These are phyloP conservation scores for Metschnikowia noctiluminum DNA, from an alignment of 805 yeast genomes.

Conservation along the genomic window DNA sequence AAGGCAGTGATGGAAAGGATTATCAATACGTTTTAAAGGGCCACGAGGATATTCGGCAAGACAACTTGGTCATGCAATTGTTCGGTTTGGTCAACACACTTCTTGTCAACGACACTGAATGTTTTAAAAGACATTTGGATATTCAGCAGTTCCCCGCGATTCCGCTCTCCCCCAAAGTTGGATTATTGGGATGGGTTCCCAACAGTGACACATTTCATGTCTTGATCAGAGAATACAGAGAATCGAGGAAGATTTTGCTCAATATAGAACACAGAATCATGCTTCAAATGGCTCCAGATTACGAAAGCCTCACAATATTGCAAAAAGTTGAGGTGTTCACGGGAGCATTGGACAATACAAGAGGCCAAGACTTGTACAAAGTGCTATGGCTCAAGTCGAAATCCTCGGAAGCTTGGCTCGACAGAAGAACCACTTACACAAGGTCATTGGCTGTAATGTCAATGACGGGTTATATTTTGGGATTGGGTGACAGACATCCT, in stretches of 20 bases:
- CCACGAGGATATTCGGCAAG: conserved; percentile 97
- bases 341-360: conserved; percentile 88
- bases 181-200: conserved; percentile 95
- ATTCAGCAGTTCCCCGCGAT: conserved; percentile 91
- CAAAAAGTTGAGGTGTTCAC: conserved; percentile 97
- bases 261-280: conserved; percentile 94
- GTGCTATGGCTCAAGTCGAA: conserved; percentile 95
- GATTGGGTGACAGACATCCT: conserved; percentile 97
- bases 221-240: conserved; percentile 87
- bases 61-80: conserved; percentile 94
- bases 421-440: conserved; percentile 93
- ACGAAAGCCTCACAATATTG: conserved; percentile 80
- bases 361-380: conserved; percentile 94
- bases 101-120: conserved; percentile 85
- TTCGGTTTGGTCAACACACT: conserved; percentile 93
- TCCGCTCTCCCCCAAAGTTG: conserved; percentile 96
- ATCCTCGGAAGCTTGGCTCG: conserved; percentile 97
- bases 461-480: conserved; percentile 95
- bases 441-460: conserved; percentile 97
- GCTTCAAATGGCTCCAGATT: conserved; percentile 98
- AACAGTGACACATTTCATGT: conserved; percentile 96
- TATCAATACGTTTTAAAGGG: conserved; percentile 85
- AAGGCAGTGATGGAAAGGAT: conserved; percentile 89
- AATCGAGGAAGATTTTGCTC: conserved; percentile 79
- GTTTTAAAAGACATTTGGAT: conserved; percentile 92